A percentile compares a stretch with the other conserved stretches of the same genome.
Conservation (phyloP, 2,329 filamentous ascomycete genomes). For the Fusarium palustre region DNA sequence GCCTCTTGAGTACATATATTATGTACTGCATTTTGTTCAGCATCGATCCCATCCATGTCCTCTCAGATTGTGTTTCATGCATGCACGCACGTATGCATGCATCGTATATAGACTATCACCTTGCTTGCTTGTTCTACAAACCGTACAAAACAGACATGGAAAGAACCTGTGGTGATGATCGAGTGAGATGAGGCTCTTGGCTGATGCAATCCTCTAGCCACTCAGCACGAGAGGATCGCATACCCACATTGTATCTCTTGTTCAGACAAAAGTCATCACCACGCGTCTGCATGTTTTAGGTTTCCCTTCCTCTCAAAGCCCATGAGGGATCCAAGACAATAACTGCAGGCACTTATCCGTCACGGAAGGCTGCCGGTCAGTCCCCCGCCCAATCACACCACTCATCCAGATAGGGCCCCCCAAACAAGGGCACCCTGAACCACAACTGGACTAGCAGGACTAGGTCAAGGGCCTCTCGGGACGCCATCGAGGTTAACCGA, state of each 20-base stretch:
- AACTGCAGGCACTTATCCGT: conserved; percentile 31
- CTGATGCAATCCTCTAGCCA: conserved; percentile 5
- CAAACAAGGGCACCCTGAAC: conserved; percentile 25
- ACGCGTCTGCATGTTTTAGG: conserved; percentile 6
- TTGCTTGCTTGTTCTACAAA: neutral
- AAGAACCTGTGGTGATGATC: neutral
- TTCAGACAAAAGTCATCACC: neutral
- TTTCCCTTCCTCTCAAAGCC: conserved; percentile 1
- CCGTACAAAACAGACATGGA: neutral
- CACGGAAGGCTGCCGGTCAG: conserved; percentile 22
- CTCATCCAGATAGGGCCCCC: neutral
- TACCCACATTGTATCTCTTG: neutral
- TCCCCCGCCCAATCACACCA: conserved; percentile 30
- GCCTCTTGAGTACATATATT: neutral
- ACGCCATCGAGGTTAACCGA: conserved; percentile 28
- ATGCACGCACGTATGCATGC: neutral
- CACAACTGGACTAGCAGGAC: conserved; percentile 8
- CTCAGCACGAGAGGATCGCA: neutral
- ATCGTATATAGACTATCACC: neutral
- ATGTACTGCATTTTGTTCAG: neutral
- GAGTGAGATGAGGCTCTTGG: neutral
- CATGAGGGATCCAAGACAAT: conserved; percentile 14
- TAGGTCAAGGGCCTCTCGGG: conserved; percentile 20
- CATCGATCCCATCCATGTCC: conserved; percentile 6
- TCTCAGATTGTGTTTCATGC: conserved; percentile 17